These are phyloP conservation scores for Cordyceps fumosorosea DNA, from an alignment of 2,329 filamentous ascomycete genomes.

Conservation along the genomic window DNA sequence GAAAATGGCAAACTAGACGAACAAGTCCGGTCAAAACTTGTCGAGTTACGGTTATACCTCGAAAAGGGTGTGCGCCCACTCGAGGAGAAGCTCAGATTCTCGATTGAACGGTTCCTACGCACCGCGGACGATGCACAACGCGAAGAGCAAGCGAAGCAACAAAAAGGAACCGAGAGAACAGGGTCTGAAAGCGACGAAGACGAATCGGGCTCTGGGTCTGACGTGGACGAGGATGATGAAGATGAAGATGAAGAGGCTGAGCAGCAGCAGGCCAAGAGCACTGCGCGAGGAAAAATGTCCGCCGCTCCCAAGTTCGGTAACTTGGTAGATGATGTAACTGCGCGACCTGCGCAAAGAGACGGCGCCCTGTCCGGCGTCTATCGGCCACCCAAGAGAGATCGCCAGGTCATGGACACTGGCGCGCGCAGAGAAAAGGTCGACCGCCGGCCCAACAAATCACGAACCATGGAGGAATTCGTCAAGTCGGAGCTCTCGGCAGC, in stretches of 20 bases:
- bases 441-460: constrained; percentile 63
- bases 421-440: constrained; percentile 51
- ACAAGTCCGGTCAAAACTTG: constrained; percentile 75
- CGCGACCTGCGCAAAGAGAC: constrained; percentile 22
- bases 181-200: constrained; percentile 17
- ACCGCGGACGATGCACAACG: constrained; percentile 69
- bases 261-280: constrained; percentile 14
- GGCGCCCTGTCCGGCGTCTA: constrained; percentile 64
- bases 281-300: constrained; percentile 20
- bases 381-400: constrained; percentile 79
- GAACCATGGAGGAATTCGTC: constrained; percentile 88
- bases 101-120: constrained; percentile 89
- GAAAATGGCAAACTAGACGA: constrained; percentile 42
- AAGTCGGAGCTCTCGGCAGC: constrained; percentile 74
- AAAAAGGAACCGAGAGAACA: constrained; percentile 20
- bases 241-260: constrained; percentile 24
- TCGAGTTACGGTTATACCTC: constrained; percentile 83
- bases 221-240: constrained; percentile 26
- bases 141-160: constrained; percentile 30
- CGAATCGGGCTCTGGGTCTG: constrained; percentile 24
- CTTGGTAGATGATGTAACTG: constrained; percentile 28
- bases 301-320: constrained; percentile 27
- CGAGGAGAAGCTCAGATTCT: constrained; percentile 86
- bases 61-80: constrained; percentile 88
- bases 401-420: constrained; percentile 71